A percentile compares a stretch with the other conserved stretches of the same genome.
These are phyloP conservation scores for Fusarium sambucinum DNA, from an alignment of 2,329 filamentous ascomycete species.

Conservation along the genomic window DNA sequence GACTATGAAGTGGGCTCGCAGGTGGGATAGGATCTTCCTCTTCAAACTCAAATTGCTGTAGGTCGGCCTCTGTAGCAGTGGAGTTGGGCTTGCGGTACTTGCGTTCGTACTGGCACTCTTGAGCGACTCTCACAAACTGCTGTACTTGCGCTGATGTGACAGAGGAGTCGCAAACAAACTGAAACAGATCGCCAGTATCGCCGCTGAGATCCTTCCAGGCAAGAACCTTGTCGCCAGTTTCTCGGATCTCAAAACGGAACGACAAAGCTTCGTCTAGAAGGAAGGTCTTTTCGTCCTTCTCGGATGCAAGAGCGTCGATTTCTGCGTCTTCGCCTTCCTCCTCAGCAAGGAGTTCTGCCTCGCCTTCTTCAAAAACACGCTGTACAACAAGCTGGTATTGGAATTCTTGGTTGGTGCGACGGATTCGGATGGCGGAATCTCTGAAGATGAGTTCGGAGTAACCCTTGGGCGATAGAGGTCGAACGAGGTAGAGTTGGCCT, in stretches of 20 bases:
- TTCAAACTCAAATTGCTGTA: constrained; percentile 84
- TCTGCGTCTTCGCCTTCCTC: constrained; percentile 87
- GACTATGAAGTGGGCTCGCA: constrained; percentile 72
- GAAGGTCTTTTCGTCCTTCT: constrained; percentile 98
- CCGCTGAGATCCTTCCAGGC: constrained; percentile 97
- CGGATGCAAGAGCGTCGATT: constrained; percentile 77
- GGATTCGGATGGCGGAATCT: constrained; percentile 91
- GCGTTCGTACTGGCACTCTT: constrained; percentile 97
- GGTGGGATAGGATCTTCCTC: constrained; percentile 73
- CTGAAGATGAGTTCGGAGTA: constrained; percentile 99
- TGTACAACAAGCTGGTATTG: constrained; percentile 98
- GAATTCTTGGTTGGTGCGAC: constrained; percentile 92
- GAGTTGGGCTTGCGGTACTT: constrained; percentile 87
- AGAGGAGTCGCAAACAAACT: constrained; percentile 91
- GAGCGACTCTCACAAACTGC: constrained; percentile 83
- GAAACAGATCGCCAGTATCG: constrained; percentile 94
- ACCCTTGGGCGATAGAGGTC: constrained; percentile 93
- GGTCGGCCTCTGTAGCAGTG: constrained; percentile 82
- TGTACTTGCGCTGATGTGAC: constrained; percentile 77
- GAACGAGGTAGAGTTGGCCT: constrained; percentile 96
- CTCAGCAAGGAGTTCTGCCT: constrained; percentile 90
- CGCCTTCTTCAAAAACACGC: constrained; percentile 96
- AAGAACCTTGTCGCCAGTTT: constrained; percentile 85
- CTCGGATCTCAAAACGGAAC: constrained; percentile 85
- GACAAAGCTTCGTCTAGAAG: constrained; percentile 92